Percentiles rank a stretch among this genome's conserved stretches.
These are phyloP conservation scores for Boechera stricta DNA, from an alignment of 345 rosid genomes.

Conservation along the genomic window DNA sequence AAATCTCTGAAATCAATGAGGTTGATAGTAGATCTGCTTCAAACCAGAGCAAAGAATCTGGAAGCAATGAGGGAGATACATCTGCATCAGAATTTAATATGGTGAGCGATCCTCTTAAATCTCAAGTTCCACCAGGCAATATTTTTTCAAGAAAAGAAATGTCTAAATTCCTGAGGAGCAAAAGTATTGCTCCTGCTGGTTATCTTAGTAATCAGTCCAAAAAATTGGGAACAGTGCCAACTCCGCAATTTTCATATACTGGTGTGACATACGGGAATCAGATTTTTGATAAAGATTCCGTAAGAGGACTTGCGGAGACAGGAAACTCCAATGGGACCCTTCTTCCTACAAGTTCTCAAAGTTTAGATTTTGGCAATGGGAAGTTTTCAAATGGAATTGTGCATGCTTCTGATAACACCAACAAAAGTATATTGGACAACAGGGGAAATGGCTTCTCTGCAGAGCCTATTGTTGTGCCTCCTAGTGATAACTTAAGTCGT, in stretches of 20 bases:
- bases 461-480: constrained; percentile 42
- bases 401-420: constrained; percentile 43
- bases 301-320: constrained; percentile 42
- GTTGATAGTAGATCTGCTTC: constrained; percentile 41
- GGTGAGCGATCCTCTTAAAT: constrained; percentile 71
- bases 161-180: constrained; percentile 69
- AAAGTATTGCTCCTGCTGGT: constrained; percentile 58
- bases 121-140: constrained; percentile 83
- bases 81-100: constrained; percentile 43
- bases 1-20: constrained; percentile 39
- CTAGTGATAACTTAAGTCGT: constrained; percentile 47
- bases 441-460: constrained; percentile 37
- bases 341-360: constrained; percentile 43
- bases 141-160: constrained; percentile 85
- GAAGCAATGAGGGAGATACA: constrained; percentile 42
- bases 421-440: constrained; percentile 39
- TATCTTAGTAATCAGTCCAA: constrained; percentile 55
- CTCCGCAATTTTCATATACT: constrained; percentile 46
- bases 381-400: constrained; percentile 47
- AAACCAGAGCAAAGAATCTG: constrained; percentile 44
- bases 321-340: constrained; percentile 50
- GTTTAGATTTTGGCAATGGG: constrained; percentile 43
- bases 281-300: constrained; percentile 36
- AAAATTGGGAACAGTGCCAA: constrained; percentile 49
- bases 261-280: constrained; percentile 36